These are phyloP conservation scores for Madurella mycetomatis DNA, from an alignment of 2,329 filamentous ascomycete genomes.

Conservation along the genomic window DNA sequence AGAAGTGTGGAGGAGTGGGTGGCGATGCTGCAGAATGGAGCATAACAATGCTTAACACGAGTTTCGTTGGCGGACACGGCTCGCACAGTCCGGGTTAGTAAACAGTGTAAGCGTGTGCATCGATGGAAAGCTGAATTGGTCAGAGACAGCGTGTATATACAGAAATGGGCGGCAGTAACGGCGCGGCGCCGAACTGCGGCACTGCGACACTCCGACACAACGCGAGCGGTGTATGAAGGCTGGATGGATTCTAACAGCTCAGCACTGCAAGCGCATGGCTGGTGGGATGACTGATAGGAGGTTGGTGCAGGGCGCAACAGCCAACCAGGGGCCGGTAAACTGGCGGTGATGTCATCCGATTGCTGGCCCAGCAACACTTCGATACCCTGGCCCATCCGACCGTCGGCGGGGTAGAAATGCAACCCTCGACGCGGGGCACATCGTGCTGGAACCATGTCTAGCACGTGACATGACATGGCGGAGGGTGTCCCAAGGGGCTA, in stretches of 20 bases:
- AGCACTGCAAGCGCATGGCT: slow-evolving; percentile 1
- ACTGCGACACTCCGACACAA: background rate
- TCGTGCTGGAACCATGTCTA: background rate
- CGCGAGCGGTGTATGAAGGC: background rate
- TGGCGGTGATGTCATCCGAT: slow-evolving; percentile 23
- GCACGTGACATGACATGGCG: background rate
- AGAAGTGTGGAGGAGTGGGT: background rate
- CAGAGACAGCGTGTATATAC: slow-evolving; percentile 5
- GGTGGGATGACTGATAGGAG: background rate
- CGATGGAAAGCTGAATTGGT: background rate
- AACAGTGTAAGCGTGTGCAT: background rate
- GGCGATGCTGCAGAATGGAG: background rate
- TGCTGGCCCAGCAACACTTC: slow-evolving; percentile 23
- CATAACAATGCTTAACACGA: too few relatives aligned
- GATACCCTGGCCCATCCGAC: slow-evolving; percentile 1
- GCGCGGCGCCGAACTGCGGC: background rate
- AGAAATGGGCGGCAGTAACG: background rate
- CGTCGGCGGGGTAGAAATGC: slow-evolving; percentile 19
- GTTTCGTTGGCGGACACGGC: background rate
- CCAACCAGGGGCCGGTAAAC: slow-evolving; percentile 18
- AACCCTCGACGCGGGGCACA: slow-evolving; percentile 3
- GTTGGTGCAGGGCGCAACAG: background rate
- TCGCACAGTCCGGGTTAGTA: background rate
- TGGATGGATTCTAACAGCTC: background rate
- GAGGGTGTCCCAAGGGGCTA: background rate